Evolutionary conservation across 2,329 filamentous ascomycete species (phyloP).

Genomic region (Colletotrichum sp.): DNA sequence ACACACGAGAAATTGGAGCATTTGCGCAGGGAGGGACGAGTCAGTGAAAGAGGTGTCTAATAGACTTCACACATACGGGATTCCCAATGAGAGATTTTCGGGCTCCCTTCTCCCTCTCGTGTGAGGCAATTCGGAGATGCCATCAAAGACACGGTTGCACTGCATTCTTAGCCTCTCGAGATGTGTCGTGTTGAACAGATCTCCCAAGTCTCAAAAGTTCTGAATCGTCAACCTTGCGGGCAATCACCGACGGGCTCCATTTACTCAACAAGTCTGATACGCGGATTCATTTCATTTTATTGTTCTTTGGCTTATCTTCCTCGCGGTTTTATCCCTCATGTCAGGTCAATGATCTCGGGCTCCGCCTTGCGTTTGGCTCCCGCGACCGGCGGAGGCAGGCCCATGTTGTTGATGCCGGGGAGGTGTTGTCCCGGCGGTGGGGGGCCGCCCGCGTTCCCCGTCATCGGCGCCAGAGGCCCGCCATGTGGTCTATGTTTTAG

Average conservation of each 20-base stretch:
- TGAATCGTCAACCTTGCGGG: not conserved
- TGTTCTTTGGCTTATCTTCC: not conserved
- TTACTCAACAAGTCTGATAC: not conserved
- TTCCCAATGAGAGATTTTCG: not conserved
- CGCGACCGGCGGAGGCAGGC: not conserved
- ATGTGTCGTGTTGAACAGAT: not conserved
- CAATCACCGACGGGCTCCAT: not conserved
- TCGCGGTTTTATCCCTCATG: not conserved
- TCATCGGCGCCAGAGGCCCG: not conserved
- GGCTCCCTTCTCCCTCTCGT: not conserved
- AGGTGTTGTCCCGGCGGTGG: not conserved
- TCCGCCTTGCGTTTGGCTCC: constrained; percentile 9
- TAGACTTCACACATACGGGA: not conserved
- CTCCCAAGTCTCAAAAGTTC: not conserved
- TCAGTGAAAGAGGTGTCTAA: not conserved
- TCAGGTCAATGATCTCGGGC: constrained; percentile 6
- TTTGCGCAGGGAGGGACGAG: not conserved
- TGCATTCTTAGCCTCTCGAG: not conserved
- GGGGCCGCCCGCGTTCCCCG: not conserved
- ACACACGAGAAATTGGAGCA: not conserved
- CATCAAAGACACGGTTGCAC: not conserved
- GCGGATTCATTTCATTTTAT: not conserved
- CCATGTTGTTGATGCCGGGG: not conserved
- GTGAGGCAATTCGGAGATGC: not conserved
- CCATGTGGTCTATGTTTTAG: not conserved